A percentile compares a stretch with the other conserved stretches of the same genome.
phyloP scores from a whole-genome alignment of 352 stramenopile genomes.

The Phytopythium aichiense region DNA sequence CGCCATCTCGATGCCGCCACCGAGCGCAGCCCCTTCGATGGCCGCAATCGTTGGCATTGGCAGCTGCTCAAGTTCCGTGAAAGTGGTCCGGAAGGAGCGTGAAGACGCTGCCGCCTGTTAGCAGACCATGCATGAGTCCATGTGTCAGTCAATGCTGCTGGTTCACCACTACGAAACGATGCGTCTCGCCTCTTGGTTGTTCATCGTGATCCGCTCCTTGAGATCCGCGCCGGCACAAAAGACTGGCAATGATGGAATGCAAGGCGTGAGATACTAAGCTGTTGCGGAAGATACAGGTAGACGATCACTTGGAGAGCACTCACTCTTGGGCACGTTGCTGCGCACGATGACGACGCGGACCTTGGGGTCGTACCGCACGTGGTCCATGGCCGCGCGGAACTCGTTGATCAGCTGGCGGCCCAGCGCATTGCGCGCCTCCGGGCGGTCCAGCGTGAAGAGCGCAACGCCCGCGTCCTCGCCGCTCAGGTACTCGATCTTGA shows the following conservation, averaged over 20 bases:
- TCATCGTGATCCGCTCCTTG: constrained; percentile 90
- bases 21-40: constrained; percentile 89
- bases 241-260: constrained; percentile 29
- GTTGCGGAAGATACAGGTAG: background rate
- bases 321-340: constrained; percentile 60
- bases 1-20: constrained; percentile 90
- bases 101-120: constrained; percentile 24
- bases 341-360: constrained; percentile 80
- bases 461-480: constrained; percentile 55
- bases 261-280: background rate
- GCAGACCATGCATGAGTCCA: background rate
- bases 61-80: constrained; percentile 84
- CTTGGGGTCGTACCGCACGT: constrained; percentile 56
- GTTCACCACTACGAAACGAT: no score
- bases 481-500: constrained; percentile 56
- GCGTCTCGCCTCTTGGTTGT: constrained; percentile 56
- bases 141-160: no score
- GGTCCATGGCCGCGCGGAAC: constrained; percentile 63
- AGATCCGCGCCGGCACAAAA: constrained; percentile 90
- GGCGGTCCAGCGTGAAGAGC: constrained; percentile 77
- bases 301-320: background rate
- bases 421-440: constrained; percentile 70
- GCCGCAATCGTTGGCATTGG: constrained; percentile 92
- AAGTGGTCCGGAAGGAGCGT: constrained; percentile 71
- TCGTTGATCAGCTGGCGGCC: constrained; percentile 81